Evolutionary conservation across 2,329 filamentous ascomycete species (phyloP), one percentile per base, ranked within the genome.

Genomic region (Ophiostoma himal-ulmi): DNA sequence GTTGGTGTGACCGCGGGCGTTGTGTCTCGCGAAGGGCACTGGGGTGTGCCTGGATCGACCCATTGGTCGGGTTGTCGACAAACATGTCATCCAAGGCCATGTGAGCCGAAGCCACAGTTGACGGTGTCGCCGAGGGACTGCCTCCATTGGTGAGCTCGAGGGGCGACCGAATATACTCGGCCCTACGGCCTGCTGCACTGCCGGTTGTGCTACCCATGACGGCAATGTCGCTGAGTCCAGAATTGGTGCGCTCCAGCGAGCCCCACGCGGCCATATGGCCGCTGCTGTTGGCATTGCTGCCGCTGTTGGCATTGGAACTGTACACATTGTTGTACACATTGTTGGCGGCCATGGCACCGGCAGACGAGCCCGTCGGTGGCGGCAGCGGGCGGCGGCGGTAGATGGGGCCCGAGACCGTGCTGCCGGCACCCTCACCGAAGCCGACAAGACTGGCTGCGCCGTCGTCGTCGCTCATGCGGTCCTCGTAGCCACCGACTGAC

Each of bases 351-450:
- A 73, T 80, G 75, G 73, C 77, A 76, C 70, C 79, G 5, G 74
- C 75, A 68, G 77, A 72, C 75, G 69, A 65, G 13, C 39, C 39
- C 1, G 60, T 30, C 5, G 66, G 30, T 7, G 62, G 62, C 74
- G 82, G 83, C 73, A 79, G 79, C 68, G 82, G 78, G 67, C 85
- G 78, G 72, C 85, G 80, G 78, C 86, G 82, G 80, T 91, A 85
- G 77, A 91, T 91, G 54, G 92, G 92, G 0, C 93, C 93, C 72
- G 89, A 92, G 71, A 94, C 89, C 5, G 93, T 93, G 78, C 91
- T 93, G 75, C 90, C 92, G 11, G 94, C 94, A 44, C 94, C 94
- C 78, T 97, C 94, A 68, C 94, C 94, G 75, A 97, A 97, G 0
- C 91, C 94, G 11, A 97, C 94, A 6, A 97, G 84, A 73, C 91